Evolutionary conservation across 106 monocot genomes (phyloP), one percentile per base, ranked within the genome.

Genomic region (Dactylorhiza incarnata): DNA sequence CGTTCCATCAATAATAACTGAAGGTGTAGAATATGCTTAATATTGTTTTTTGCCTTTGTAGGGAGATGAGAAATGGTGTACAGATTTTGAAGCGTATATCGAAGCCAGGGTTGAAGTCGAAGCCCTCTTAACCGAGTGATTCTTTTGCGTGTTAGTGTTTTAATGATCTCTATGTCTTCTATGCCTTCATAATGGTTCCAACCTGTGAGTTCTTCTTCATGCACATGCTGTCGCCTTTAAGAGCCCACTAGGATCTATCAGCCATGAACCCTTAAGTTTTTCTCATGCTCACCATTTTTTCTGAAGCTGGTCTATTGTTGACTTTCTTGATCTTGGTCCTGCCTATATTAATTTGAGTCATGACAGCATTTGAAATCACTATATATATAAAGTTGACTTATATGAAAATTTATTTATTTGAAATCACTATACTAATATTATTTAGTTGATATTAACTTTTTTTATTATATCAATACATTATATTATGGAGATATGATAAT

Each of bases 31-130:
- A 15, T 72, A 19, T 77, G 49, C 74, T 70, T 71, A 13, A 66
- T 43, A 25, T 43, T 50, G 1, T 37, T 22, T 72, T 74, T 72
- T 37, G 37, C 48, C 45, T 77, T 48, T 82, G 16, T 78, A 96
- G 96, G 75, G 91, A 91, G 71, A 86, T 84, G 87, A 93, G 73
- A 68, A 88, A 84, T 59, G 84, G 83, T 7, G 74, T 81, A 63
- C 80, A 91, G 52, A 86, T 85, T 48, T 72, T 96, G 74, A 96
- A 83, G 78, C 93, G 91, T 68, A 93, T 96, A 37, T 72, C 91
- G 24, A 96, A 89, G 84, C 50, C 78, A 61, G 82, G 78, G 66
- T 85, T 77, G 46, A 96, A 96, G 81, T 69, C 74, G 61, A 93
- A 96, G 72, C 90, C 90, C 25, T 82, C 88, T 0, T 95, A 88